phyloP scores from a whole-genome alignment of 2,329 filamentous ascomycete genomes.

The Alternaria tenuissima region DNA sequence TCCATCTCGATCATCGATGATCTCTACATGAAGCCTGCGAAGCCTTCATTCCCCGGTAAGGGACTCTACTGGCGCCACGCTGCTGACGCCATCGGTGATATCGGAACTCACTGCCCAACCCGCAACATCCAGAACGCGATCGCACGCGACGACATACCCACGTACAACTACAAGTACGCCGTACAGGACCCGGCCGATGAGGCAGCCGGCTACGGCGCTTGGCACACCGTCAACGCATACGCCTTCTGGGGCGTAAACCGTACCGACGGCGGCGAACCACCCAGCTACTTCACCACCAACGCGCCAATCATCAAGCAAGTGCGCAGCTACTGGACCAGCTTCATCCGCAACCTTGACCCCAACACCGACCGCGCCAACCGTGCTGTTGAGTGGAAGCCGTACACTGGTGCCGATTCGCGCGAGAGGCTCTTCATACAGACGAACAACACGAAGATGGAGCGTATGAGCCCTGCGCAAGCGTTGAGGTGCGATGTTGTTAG shows the following conservation, averaged over 20 bases:
- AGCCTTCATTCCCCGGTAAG: conserved; percentile 54
- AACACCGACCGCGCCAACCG: conserved; percentile 62
- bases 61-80: conserved; percentile 68
- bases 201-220: conserved; percentile 66
- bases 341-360: conserved; percentile 72
- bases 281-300: conserved; percentile 67
- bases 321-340: conserved; percentile 78
- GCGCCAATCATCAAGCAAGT: conserved; percentile 66
- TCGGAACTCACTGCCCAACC: conserved; percentile 71
- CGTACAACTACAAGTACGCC: conserved; percentile 75
- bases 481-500: conserved; percentile 18
- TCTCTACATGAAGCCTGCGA: conserved; percentile 62
- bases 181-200: conserved; percentile 67
- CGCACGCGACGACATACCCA: conserved; percentile 50
- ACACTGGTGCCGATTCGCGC: conserved; percentile 36
- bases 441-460: conserved; percentile 52
- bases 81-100: conserved; percentile 68
- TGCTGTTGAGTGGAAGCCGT: conserved; percentile 63
- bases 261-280: conserved; percentile 58
- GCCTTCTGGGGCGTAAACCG: conserved; percentile 73
- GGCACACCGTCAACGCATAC: conserved; percentile 71
- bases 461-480: conserved; percentile 29
- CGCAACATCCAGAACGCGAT: conserved; percentile 62
- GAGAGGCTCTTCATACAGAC: conserved; percentile 50
- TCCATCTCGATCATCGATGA: conserved; percentile 63